These are phyloP conservation scores for Hibiscus tridactylites DNA, from an alignment of 345 rosid species.

Conservation along the genomic window DNA sequence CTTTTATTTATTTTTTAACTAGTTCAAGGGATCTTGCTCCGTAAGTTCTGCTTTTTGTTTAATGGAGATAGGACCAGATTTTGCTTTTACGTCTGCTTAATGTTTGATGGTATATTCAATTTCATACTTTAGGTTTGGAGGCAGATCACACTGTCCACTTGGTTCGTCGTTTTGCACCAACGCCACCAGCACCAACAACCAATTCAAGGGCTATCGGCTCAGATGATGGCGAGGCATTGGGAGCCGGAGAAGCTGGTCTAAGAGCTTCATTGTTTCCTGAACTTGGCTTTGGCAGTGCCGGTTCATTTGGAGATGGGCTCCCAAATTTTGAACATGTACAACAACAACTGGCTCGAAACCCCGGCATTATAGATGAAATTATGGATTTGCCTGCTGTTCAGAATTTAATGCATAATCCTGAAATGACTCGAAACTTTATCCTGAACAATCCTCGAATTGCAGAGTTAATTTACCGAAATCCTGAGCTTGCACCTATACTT, in stretches of 20 bases:
- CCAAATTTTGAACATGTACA: slow-evolving; percentile 72
- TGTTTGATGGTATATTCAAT: slow-evolving; percentile 2
- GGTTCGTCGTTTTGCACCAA: slow-evolving; percentile 52
- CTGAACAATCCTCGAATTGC: slow-evolving; percentile 80
- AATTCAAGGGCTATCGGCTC: slow-evolving; percentile 26
- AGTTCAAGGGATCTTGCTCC: too few relatives aligned
- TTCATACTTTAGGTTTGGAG: slow-evolving; percentile 42
- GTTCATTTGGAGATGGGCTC: slow-evolving; percentile 54
- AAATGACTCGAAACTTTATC: slow-evolving; percentile 53
- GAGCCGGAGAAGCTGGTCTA: slow-evolving; percentile 32
- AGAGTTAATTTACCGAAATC: slow-evolving; percentile 67
- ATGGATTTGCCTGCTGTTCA: slow-evolving; percentile 64
- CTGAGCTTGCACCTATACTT: slow-evolving; percentile 70
- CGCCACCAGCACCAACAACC: slow-evolving; percentile 11
- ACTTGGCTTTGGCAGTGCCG: slow-evolving; percentile 39
- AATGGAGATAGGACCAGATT: slow-evolving; percentile 3
- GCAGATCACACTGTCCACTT: slow-evolving; percentile 67
- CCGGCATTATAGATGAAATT: slow-evolving; percentile 60
- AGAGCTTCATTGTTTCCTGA: slow-evolving; percentile 55
- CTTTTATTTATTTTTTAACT: too few relatives aligned
- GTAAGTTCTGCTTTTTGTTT: not conserved
- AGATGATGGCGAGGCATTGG: slow-evolving; percentile 29
- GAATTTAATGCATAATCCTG: slow-evolving; percentile 65
- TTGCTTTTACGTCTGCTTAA: not conserved
- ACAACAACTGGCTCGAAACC: slow-evolving; percentile 57